Evolutionary conservation across 2,329 filamentous ascomycete genomes (phyloP).

Genomic region (Fusarium guadeloupense): DNA sequence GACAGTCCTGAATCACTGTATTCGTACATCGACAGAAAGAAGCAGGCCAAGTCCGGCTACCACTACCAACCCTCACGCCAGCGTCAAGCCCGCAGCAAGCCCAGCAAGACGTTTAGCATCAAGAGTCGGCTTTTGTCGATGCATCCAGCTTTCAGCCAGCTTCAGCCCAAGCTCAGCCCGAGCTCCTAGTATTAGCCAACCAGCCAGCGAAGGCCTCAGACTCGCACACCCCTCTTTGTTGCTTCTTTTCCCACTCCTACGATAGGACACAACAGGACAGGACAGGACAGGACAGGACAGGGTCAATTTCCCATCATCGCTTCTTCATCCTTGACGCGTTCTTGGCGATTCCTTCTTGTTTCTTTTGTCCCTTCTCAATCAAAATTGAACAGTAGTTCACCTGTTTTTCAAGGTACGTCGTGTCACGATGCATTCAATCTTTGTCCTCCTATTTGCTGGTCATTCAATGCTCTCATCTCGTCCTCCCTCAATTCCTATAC

Average conservation of each 20-base stretch:
- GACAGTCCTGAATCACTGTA: too few species aligned
- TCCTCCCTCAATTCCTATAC: slow-evolving; percentile 17
- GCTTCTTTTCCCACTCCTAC: slow-evolving; percentile 6
- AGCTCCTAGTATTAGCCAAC: slow-evolving; percentile 22
- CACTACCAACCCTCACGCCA: too few species aligned
- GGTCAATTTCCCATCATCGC: slow-evolving; percentile 19
- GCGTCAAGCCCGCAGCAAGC: slow-evolving; percentile 11
- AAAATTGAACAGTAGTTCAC: slow-evolving; percentile 10
- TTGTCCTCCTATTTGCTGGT: slow-evolving; percentile 16
- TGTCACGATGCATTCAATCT: slow-evolving; percentile 29
- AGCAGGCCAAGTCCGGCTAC: too few species aligned
- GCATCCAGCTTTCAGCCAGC: slow-evolving; percentile 24
- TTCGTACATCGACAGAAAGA: too few species aligned
- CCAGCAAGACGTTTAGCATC: slow-evolving; percentile 5
- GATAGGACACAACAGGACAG: slow-evolving; percentile 7
- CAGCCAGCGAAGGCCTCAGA: slow-evolving; percentile 13
- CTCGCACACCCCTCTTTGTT: slow-evolving; percentile 24
- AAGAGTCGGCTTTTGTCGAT: slow-evolving; percentile 5
- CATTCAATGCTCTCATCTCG: slow-evolving; percentile 5
- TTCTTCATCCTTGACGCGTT: slow-evolving; percentile 20
- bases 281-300: background rate
- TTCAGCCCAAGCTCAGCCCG: slow-evolving; percentile 30
- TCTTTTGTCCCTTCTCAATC: slow-evolving; percentile 5
- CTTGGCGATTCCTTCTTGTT: slow-evolving; percentile 18
- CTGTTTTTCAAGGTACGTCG: slow-evolving; percentile 32